Base-by-base conservation (phyloP, 805 yeast species). In the Wickerhamiella bombiphila region DNA sequence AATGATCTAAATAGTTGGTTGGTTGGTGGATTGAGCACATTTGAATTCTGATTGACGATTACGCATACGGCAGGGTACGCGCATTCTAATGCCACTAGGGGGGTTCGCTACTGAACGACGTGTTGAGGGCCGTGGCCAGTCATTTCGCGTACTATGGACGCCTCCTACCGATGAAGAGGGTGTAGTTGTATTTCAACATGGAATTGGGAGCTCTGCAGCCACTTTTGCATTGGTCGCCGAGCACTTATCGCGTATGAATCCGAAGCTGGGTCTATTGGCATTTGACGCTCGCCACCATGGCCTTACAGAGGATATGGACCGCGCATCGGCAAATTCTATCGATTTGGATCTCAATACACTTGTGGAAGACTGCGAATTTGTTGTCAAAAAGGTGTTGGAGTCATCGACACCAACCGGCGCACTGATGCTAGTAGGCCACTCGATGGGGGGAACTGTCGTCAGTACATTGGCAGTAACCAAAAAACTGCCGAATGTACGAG, bases 221-320 rank as follows among this genome's bases (percentile, higher is more conserved):
- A 68, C 95, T 1, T 91, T 80, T 60, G 80, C 81, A 1, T 53
- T 61, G 19, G 49, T 82, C 70, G 1, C 55, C 50, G 33, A 50
- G 53, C 7, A 45, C 72, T 15, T 49, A 30, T 49, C 32, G 33
- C 41, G 47, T 6, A 55, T 60, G 3, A 54, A 61, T 2, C 59
- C 54, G 15, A 40, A 50, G 15, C 74, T 80, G 4, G 94, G 88
- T 0, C 53, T 79, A 2, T 65, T 86, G 34, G 54, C 76, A 0
- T 82, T 71, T 56, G 97, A 91, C 57, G 70, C 76, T 34, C 66
- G 97, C 38, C 95, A 93, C 0, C 98, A 91, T 55, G 95, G 94
- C 14, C 22, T n/a, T 19, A 46, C 50, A 4, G 35, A 34, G 2
- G 16, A 24, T 13, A 38, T 42, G 3, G 53, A 53, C 3, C n/a